Evolutionary conservation across 2,329 filamentous ascomycete species (phyloP).

Genomic region (Catunica adiposa): DNA sequence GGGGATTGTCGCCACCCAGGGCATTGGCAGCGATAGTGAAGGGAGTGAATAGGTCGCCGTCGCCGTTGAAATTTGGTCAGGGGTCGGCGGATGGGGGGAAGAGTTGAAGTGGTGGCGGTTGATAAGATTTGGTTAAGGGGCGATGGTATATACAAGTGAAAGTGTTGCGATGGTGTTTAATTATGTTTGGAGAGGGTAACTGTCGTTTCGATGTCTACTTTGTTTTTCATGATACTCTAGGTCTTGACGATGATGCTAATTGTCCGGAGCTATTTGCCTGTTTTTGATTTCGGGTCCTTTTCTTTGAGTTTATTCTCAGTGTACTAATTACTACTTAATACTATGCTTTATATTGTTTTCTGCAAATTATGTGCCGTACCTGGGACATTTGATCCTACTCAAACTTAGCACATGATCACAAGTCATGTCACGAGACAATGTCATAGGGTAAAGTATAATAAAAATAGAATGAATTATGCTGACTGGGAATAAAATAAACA

Average conservation of each 20-base stretch:
- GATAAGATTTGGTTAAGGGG: too few relatives aligned
- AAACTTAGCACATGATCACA: not conserved
- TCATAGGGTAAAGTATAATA: not conserved
- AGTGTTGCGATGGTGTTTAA: too few relatives aligned
- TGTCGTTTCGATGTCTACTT: too few relatives aligned
- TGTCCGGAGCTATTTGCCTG: not conserved
- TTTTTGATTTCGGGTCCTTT: not conserved
- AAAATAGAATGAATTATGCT: too few relatives aligned
- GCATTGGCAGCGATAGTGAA: not conserved
- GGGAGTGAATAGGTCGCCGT: not conserved
- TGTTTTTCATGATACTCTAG: too few relatives aligned
- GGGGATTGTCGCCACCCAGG: constrained; percentile 1
- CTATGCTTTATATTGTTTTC: not conserved
- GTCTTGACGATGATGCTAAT: not conserved
- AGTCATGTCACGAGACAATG: not conserved
- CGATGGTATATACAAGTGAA: too few relatives aligned
- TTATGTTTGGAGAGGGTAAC: too few relatives aligned
- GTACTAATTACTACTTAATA: constrained; percentile 1
- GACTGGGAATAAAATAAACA: too few relatives aligned
- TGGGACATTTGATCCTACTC: not conserved
- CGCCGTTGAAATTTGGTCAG: not conserved
- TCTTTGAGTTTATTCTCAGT: not conserved
- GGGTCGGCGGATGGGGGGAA: not conserved
- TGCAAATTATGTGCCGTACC: not conserved
- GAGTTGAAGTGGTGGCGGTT: not conserved